Conservation (phyloP, 805 yeast genomes). For the Suhomyces faveliae region DNA sequence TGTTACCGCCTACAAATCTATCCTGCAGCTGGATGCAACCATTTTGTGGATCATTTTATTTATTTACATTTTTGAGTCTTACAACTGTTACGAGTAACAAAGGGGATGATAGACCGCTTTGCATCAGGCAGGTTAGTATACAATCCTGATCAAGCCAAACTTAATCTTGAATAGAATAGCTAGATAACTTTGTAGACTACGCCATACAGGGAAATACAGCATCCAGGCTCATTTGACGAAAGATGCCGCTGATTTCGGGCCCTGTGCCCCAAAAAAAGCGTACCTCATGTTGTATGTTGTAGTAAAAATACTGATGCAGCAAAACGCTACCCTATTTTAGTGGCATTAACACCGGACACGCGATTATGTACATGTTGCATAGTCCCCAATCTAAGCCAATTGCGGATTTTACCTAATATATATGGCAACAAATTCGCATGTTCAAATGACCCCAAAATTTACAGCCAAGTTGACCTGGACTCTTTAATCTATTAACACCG, state of each 20-base stretch:
- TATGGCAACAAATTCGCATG: neutral
- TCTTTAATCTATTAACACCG: neutral
- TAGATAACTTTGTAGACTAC: neutral
- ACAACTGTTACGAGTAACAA: constrained; percentile 5
- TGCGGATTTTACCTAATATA: neutral
- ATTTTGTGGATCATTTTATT: neutral
- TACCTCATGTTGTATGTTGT: neutral
- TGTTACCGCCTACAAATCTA: neutral
- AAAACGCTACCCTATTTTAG: neutral
- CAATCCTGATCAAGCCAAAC: neutral
- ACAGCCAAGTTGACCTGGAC: constrained; percentile 1
- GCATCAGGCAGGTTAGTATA: neutral
- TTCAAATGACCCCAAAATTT: neutral
- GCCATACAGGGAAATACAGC: neutral
- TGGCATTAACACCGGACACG: neutral
- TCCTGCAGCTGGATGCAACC: constrained; percentile 1
- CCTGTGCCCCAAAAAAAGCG: neutral
- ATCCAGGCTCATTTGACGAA: neutral
- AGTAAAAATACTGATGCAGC: constrained; percentile 1
- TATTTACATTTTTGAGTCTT: constrained; percentile 7
- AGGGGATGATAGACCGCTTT: neutral
- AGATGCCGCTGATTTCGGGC: neutral
- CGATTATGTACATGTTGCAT: constrained; percentile 1
- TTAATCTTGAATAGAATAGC: neutral
- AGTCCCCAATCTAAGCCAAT: neutral